These are phyloP conservation scores for Coffea humblotiana DNA, from an alignment of 305 asterid species.

Conservation along the genomic window DNA sequence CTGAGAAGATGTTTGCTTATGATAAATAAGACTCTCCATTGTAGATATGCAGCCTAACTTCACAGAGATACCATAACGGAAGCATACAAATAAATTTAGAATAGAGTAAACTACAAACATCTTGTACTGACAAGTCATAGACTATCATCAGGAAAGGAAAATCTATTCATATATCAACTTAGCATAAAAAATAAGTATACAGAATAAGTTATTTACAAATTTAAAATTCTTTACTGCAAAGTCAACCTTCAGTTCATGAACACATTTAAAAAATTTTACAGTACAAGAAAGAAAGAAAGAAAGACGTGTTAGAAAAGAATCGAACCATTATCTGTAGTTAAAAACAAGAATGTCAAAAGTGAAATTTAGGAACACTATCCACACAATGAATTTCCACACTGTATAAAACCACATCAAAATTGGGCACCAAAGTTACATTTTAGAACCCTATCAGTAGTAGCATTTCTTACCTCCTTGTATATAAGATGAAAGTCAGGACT, in stretches of 20 bases:
- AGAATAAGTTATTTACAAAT: background rate
- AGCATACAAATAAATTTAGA: background rate
- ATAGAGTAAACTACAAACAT: background rate
- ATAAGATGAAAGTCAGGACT: background rate
- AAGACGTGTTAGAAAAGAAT: background rate
- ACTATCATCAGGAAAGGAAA: background rate
- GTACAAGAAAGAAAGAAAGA: background rate
- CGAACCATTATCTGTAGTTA: background rate
- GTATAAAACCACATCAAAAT: background rate
- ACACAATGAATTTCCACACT: background rate
- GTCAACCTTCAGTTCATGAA: slow-evolving; percentile 1
- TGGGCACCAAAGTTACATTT: background rate
- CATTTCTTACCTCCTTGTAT: background rate
- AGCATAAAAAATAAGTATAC: background rate
- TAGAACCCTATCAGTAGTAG: background rate
- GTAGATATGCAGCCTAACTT: background rate
- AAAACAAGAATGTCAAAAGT: background rate
- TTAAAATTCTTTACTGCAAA: background rate
- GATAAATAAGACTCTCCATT: background rate
- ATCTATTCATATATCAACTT: background rate
- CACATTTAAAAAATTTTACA: background rate
- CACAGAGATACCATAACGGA: background rate
- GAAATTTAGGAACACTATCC: background rate
- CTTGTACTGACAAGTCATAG: background rate
- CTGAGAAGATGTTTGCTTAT: background rate